Base-by-base conservation (phyloP, 1,139 yeast genomes). In the Kluyveromyces sp. region DNA sequence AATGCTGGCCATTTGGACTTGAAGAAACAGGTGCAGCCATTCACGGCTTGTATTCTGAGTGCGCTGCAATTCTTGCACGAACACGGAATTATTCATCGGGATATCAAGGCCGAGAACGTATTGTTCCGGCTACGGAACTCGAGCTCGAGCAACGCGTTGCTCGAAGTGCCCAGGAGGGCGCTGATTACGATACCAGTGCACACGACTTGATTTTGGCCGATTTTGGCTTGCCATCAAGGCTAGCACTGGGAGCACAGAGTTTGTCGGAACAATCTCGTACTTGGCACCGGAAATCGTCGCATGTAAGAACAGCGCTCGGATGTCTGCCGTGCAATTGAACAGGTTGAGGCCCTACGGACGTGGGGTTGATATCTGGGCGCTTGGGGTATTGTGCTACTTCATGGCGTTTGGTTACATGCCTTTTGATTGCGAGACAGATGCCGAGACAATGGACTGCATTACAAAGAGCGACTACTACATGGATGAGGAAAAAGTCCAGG, bases 101-200 rank as follows among this genome's bases (percentile, higher is more conserved):
- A 89, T 62, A 72, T 89, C 51, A 89, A 89, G 65, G 96, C 96
- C 0, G 97, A 89, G 60, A 89, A 89, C 57, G 77, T 89, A 48
- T 68, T 89, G 46, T 75, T 88, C 57, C 53, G 68, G 45, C 45
- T 55, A 39, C 48, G 55, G 37, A 53, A 51, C 36, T 50, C 48
- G 27, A 61, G 21, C 21, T 15, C 65, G 33, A 44, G 46, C 33
- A 49, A 15, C 21, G 21, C 21, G 21, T 15, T 49, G 27, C 41
- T 47, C 3, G 35, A 42, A 26, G 49, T 42, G 25, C 36, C 39
- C 43, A 33, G 37, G 48, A 45, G 7, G 46, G 50, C 21, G 47
- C 52, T 27, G 40, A 50, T 25, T 60, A 58, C 44, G 65, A 61
- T 48, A 40, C 57, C 15, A 45, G 53, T 25, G 68, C 74, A 37